Evolutionary conservation across 2,329 filamentous ascomycete genomes (phyloP).

Genomic region (Mariannaea elegans): DNA sequence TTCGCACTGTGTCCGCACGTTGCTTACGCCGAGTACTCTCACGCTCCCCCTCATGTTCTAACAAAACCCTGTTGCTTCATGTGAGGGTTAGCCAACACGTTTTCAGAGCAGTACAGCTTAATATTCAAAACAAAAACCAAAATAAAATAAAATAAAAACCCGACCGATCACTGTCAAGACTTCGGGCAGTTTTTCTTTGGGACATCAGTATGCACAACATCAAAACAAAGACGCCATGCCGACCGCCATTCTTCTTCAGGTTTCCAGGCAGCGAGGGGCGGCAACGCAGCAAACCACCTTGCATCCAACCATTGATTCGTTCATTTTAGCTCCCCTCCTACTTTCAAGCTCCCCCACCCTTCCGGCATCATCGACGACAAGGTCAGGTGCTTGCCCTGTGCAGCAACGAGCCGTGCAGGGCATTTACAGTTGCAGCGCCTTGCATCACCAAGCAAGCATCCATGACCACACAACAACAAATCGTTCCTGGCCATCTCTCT

Average conservation of each 20-base stretch:
- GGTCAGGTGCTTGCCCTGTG: slow-evolving; percentile 11
- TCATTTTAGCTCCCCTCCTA: background rate
- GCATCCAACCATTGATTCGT: slow-evolving; percentile 6
- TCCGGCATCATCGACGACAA: slow-evolving; percentile 7
- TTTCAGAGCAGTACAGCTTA: no score
- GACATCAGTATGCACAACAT: background rate
- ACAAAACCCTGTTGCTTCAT: no score
- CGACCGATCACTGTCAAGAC: no score
- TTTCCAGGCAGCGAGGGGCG: slow-evolving; percentile 9
- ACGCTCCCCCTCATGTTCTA: no score
- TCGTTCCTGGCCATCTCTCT: background rate
- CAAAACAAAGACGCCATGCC: background rate
- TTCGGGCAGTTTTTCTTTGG: no score
- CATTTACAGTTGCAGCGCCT: slow-evolving; percentile 1
- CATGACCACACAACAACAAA: background rate
- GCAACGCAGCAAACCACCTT: background rate
- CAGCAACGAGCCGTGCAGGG: slow-evolving; percentile 8
- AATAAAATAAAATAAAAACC: no score
- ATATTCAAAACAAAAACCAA: no score
- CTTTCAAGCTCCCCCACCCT: slow-evolving; percentile 9
- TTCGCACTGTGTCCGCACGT: no score
- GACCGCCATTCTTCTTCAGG: background rate
- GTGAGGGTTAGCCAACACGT: no score
- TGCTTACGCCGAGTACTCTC: no score
- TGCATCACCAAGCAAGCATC: slow-evolving; percentile 3